Base-by-base conservation (phyloP, 306 rosid species). In the Oemleria cerasiformis region DNA sequence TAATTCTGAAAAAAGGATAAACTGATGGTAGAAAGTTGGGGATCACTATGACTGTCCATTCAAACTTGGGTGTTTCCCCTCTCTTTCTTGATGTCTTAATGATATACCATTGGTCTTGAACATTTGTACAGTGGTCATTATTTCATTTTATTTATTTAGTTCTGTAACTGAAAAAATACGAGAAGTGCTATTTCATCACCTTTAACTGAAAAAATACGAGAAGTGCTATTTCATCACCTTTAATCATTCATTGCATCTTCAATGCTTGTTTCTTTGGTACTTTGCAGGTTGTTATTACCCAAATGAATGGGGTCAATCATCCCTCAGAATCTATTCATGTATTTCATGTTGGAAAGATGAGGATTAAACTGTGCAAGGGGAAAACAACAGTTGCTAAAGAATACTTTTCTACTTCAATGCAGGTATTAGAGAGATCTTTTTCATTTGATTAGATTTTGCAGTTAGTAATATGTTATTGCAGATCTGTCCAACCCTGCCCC, bases 271-370 rank as follows among this genome's bases (percentile, higher is more conserved):
- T 55, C 16, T 66, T 71, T 55, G 39, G 38, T 72, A 12, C 83
- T 70, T 73, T 78, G 73, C 92, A 92, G 98, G 98, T 90, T 30
- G 88, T 88, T 65, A 86, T 88, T 61, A 86, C 98, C 73, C 96
- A 89, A 76, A 85, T 81, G 87, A 91, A 89, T 75, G 96, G 90
- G 38, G 80, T 67, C 54, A 76, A 81, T 68, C 83, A 83, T 74
- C 75, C 83, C 49, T 79, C 82, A 7, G 96, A 92, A 76, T 86
- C 96, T n/a, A 88, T 92, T 62, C 96, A 92, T 77, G 83, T 64
- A 34, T 85, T 92, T 75, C 89, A 92, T 78, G 86, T 89, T 58
- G 98, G 98, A 73, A 89, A 88, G 78, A 92, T 92, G 98, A 85
- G 98, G 81, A 88, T 92, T 85, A 92, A 92, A 77, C 86, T 92